A percentile compares a stretch with the other conserved stretches of the same genome.
Conservation (phyloP, 2,329 filamentous ascomycete species). For the Talaromyces islandicus region DNA sequence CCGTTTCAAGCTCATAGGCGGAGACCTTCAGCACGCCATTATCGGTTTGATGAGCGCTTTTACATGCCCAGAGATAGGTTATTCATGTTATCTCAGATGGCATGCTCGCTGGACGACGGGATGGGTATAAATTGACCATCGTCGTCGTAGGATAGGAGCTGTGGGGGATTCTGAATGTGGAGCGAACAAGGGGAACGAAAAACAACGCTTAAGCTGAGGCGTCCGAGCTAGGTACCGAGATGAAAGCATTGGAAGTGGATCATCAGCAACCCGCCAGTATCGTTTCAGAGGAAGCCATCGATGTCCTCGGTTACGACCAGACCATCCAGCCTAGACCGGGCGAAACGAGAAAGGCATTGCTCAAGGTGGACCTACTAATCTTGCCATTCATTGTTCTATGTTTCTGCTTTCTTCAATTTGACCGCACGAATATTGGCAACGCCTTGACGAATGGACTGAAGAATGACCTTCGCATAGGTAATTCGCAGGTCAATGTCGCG, state of each 20-base stretch:
- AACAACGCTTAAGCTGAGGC: not conserved
- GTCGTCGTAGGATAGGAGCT: not conserved
- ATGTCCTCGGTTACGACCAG: conserved; percentile 5
- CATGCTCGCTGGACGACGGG: not conserved
- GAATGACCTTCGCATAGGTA: conserved; percentile 16
- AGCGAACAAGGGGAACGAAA: not conserved
- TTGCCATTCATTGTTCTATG: conserved; percentile 13
- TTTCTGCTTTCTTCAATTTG: conserved; percentile 20
- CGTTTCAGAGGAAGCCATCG: not conserved
- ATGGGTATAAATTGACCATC: not conserved
- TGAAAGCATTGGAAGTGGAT: not conserved
- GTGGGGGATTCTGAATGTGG: not conserved
- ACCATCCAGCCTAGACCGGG: not conserved
- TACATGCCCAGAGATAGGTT: not conserved
- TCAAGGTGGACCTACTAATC: conserved; percentile 11
- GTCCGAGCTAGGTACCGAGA: not conserved
- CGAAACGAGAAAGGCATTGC: not conserved
- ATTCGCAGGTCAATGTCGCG: conserved; percentile 18
- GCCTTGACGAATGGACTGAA: conserved; percentile 15
- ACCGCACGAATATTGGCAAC: conserved; percentile 19
- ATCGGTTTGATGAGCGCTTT: conserved; percentile 13
- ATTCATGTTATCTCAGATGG: not conserved
- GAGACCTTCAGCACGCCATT: conserved; percentile 10
- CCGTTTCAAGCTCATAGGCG: conserved; percentile 2
- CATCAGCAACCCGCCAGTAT: not conserved